These are phyloP conservation scores for Bolboschoenus planiculmis DNA, from an alignment of 176 grass and related monocot genomes.

Conservation along the genomic window DNA sequence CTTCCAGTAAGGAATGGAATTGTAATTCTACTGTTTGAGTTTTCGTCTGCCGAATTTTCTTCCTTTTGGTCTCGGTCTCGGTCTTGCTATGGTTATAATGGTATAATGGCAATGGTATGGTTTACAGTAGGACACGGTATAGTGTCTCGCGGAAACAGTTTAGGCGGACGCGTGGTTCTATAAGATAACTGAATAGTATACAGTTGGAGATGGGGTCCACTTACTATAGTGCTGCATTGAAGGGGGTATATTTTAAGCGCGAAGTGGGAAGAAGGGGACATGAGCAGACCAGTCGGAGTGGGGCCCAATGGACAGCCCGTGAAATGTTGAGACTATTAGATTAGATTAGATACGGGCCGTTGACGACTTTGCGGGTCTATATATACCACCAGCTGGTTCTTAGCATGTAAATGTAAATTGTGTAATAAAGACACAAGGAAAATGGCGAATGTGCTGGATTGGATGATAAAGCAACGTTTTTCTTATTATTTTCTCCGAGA, in stretches of 20 bases:
- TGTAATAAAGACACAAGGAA: background rate
- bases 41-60: background rate
- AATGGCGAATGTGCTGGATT: background rate
- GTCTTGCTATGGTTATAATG: background rate
- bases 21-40: background rate
- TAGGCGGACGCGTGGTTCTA: background rate
- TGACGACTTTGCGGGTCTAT: background rate
- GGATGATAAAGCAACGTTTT: background rate
- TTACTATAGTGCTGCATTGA: background rate
- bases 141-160: constrained; percentile 5
- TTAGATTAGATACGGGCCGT: background rate
- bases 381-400: background rate
- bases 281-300: background rate
- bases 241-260: background rate
- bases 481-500: background rate
- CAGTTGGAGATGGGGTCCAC: background rate
- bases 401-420: background rate
- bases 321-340: background rate
- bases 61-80: background rate
- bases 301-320: background rate
- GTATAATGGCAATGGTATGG: background rate
- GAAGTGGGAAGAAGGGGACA: no score
- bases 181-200: no score
- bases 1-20: background rate
- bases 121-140: background rate